A percentile compares a stretch with the other conserved stretches of the same genome.
These are phyloP conservation scores for Saitozyma podzolica DNA, from an alignment of 768 basidiomycete genomes.

Conservation along the genomic window DNA sequence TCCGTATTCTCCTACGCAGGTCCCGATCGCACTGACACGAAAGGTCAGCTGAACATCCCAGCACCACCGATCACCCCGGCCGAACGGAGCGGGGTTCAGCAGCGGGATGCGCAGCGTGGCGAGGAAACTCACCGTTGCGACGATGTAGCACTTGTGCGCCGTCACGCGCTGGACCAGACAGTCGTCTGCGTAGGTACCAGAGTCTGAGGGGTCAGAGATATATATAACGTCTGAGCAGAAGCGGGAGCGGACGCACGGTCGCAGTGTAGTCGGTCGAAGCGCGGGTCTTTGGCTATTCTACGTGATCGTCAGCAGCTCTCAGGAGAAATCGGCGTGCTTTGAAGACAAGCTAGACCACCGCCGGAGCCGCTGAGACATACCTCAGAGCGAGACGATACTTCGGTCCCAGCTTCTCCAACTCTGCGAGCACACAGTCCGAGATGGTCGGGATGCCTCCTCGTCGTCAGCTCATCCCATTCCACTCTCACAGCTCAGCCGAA, in stretches of 20 bases:
- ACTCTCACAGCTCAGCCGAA: not conserved
- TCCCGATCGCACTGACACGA: conserved; percentile 75
- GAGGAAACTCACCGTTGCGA: conserved; percentile 66
- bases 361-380: conserved; percentile 57
- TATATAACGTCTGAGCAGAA: conserved; percentile 7
- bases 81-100: not conserved
- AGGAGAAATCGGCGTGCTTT: too few relatives aligned
- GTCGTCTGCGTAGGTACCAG: conserved; percentile 98
- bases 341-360: not conserved
- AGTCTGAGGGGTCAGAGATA: conserved; percentile 57
- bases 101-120: not conserved
- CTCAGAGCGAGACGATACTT: conserved; percentile 91
- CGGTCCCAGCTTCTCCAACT: conserved; percentile 94
- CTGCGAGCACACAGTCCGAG: conserved; percentile 99
- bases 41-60: conserved; percentile 1
- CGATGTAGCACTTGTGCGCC: conserved; percentile 92
- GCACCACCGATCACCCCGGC: not conserved
- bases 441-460: conserved; percentile 88
- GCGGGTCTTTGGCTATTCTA: conserved; percentile 93
- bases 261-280: conserved; percentile 91
- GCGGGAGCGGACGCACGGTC: conserved; percentile 56
- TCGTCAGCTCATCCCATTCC: not conserved
- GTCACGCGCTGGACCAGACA: conserved; percentile 95
- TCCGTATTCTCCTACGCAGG: conserved; percentile 83
- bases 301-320: too few relatives aligned